These are phyloP conservation scores for Daldinia sp. DNA, from an alignment of 2,329 filamentous ascomycete species.

Conservation along the genomic window DNA sequence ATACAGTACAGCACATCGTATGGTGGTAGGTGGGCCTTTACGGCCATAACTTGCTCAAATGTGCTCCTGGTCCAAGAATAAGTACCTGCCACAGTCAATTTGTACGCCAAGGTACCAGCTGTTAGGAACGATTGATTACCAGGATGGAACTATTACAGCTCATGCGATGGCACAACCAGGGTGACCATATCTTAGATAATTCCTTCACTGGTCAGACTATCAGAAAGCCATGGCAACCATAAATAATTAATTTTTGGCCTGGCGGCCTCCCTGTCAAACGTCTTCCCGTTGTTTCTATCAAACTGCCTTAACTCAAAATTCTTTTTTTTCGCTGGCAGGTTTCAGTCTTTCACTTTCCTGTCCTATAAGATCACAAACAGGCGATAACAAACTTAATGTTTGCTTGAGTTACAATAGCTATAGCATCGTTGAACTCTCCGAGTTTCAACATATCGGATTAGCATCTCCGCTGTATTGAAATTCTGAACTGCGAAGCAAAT, in stretches of 20 bases:
- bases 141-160: conserved; percentile 1
- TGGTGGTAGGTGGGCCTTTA: conserved; percentile 6
- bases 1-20: conserved; percentile 6
- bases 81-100: conserved; percentile 1
- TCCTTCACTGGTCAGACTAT: conserved; percentile 2
- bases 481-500: conserved; percentile 6
- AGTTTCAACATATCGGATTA: not conserved
- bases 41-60: conserved; percentile 37
- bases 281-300: not conserved
- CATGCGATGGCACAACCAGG: not conserved
- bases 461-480: not conserved
- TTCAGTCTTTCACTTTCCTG: not conserved
- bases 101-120: not conserved
- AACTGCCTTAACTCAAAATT: not conserved
- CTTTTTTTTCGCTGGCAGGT: not conserved
- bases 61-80: conserved; percentile 14
- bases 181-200: not conserved
- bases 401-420: not conserved
- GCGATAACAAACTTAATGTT: not conserved
- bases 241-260: conserved; percentile 6
- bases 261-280: not conserved
- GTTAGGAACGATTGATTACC: not conserved
- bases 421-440: not conserved
- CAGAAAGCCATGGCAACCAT: not conserved
- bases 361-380: not conserved